Conservation (phyloP, 2,329 filamentous ascomycete genomes). For the Epichloe brachyelytri region DNA sequence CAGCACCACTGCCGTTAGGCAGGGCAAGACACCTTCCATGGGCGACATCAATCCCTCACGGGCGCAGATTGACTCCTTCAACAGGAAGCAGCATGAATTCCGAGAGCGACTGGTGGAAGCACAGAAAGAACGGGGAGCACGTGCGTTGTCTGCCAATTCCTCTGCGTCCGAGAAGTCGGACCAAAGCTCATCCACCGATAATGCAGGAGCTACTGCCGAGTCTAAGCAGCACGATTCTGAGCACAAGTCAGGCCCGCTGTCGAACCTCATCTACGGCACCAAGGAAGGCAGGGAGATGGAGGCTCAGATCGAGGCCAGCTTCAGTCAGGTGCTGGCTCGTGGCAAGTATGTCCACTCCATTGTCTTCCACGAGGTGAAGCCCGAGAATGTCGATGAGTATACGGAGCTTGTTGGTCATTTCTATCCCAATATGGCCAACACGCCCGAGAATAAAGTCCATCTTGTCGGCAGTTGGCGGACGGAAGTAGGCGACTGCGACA, state of each 20-base stretch:
- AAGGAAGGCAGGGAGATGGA: constrained; percentile 91
- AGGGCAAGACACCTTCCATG: constrained; percentile 54
- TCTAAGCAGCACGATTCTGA: constrained; percentile 40
- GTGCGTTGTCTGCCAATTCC: constrained; percentile 43
- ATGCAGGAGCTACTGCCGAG: constrained; percentile 37
- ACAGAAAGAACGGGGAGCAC: constrained; percentile 75
- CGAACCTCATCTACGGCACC: constrained; percentile 90
- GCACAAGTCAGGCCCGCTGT: constrained; percentile 61
- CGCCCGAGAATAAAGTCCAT: constrained; percentile 85
- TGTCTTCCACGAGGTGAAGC: constrained; percentile 90
- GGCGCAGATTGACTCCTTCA: constrained; percentile 62
- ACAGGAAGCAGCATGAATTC: constrained; percentile 72
- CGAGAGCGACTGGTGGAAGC: constrained; percentile 67
- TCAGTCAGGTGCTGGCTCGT: constrained; percentile 84
- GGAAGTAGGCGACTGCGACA: constrained; percentile 93
- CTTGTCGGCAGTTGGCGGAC: constrained; percentile 96
- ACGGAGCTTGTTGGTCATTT: constrained; percentile 76
- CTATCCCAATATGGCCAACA: constrained; percentile 81
- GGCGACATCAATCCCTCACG: constrained; percentile 62
- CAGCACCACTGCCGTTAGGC: constrained; percentile 35
- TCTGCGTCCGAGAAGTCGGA: constrained; percentile 28
- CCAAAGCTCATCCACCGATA: constrained; percentile 23
- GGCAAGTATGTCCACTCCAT: constrained; percentile 99
- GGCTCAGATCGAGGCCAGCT: constrained; percentile 88
- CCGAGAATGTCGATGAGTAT: constrained; percentile 92